A percentile compares a stretch with the other conserved stretches of the same genome.
These are phyloP conservation scores for Leccinum boreale DNA, from an alignment of 768 basidiomycete genomes.

Conservation along the genomic window DNA sequence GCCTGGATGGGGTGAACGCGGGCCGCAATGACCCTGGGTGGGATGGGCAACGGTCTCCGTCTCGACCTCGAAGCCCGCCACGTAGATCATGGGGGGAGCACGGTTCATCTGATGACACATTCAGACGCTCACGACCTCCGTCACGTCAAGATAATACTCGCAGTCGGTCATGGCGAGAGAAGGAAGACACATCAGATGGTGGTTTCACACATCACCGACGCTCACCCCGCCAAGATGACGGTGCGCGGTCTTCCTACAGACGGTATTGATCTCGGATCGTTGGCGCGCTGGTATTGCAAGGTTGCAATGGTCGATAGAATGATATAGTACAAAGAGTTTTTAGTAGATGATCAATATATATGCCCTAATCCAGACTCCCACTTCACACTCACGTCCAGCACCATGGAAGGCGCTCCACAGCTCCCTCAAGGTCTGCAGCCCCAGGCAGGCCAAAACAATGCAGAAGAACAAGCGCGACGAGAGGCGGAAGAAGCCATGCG, in stretches of 20 bases:
- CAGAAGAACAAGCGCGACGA: conserved; percentile 52
- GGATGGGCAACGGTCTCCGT: conserved; percentile 2
- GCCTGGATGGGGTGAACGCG: conserved; percentile 29
- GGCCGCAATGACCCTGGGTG: not conserved
- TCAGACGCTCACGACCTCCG: not conserved
- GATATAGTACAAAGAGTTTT: conserved; percentile 3
- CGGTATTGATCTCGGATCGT: conserved; percentile 6
- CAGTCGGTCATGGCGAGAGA: conserved; percentile 1
- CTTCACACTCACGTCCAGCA: not conserved
- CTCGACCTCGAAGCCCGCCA: conserved; percentile 1
- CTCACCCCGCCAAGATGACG: conserved; percentile 1
- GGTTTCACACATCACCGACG: not conserved
- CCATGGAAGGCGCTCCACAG: conserved; percentile 26
- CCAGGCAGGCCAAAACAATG: conserved; percentile 42
- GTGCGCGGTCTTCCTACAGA: conserved; percentile 1
- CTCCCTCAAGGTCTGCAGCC: conserved; percentile 29
- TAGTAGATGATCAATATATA: not conserved
- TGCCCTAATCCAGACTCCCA: conserved; percentile 4
- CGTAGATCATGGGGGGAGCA: conserved; percentile 8
- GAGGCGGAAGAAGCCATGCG: conserved; percentile 74
- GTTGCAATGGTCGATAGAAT: not conserved
- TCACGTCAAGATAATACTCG: conserved; percentile 3
- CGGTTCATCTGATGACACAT: not conserved
- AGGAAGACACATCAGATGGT: not conserved
- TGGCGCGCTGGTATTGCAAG: conserved; percentile 3